phyloP scores from a whole-genome alignment of 352 stramenopile genomes.

The Phytophthora constricta region DNA sequence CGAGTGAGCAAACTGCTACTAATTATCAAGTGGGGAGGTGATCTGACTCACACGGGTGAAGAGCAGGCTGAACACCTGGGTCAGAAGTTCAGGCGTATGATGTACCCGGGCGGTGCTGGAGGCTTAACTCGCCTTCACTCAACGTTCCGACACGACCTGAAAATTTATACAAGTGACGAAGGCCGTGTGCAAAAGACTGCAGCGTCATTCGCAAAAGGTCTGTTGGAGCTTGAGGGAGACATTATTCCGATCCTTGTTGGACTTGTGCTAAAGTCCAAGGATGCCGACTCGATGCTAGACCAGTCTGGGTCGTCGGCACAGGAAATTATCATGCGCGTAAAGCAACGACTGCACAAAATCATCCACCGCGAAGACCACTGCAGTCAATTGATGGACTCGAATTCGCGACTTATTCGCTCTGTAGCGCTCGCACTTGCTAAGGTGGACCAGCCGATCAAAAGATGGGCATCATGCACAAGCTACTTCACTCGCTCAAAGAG shows the following conservation, averaged over 20 bases:
- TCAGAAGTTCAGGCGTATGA: slow-evolving; percentile 87
- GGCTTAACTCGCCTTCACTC: slow-evolving; percentile 98
- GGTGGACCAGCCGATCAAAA: slow-evolving; percentile 95
- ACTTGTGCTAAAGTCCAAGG: slow-evolving; percentile 90
- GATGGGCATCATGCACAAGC: slow-evolving; percentile 90
- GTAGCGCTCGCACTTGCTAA: slow-evolving; percentile 78
- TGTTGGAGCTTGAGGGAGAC: slow-evolving; percentile 99
- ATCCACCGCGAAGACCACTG: slow-evolving; percentile 87
- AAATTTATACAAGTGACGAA: slow-evolving; percentile 99
- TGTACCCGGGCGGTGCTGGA: slow-evolving; percentile 93
- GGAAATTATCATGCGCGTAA: slow-evolving; percentile 91
- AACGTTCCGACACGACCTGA: slow-evolving; percentile 99
- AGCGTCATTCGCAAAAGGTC: slow-evolving; percentile 98
- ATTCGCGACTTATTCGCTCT: slow-evolving; percentile 81
- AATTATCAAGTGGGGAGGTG: slow-evolving; percentile 99
- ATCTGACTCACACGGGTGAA: slow-evolving; percentile 97
- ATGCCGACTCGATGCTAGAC: slow-evolving; percentile 98
- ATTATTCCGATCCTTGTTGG: slow-evolving; percentile 99
- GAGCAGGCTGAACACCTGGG: slow-evolving; percentile 97
- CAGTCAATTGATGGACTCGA: slow-evolving; percentile 75
- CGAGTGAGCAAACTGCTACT: slow-evolving; percentile 92
- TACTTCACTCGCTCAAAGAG: slow-evolving; percentile 95
- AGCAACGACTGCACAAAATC: slow-evolving; percentile 88
- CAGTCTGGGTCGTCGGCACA: slow-evolving; percentile 96
- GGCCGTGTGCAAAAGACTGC: slow-evolving; percentile 99